Base-by-base conservation (phyloP, 176 grass and related monocot genomes). In the Cymbopogon citratus region DNA sequence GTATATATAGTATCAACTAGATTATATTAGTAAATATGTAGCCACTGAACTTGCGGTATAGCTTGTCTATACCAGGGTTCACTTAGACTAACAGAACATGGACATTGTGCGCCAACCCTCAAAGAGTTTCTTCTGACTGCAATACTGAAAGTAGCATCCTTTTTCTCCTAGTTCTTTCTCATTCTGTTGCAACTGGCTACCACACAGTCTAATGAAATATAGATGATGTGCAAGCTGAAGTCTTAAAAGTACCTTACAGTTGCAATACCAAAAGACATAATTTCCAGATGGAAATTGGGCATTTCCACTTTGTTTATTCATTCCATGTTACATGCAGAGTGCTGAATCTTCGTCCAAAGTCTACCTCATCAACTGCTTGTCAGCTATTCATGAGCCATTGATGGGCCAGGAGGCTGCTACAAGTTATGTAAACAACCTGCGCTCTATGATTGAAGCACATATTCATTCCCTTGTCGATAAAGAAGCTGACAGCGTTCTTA, bases 321-420 rank as follows among this genome's bases (percentile, higher is more conserved):
- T 90, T 26, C 48, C 21, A 59, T 85, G 56, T 74, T 43, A 78
- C 66, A 67, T 89, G 56, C 90, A 95, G 92, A 90, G 83, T 65
- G 87, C 65, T 36, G 92, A 99, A 81, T 91, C 85, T 26, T 93
- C 87, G 4, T 91, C 87, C 38, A 99, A 93, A 75, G 86, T 99
- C 43, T 99, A 91, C 87, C 88, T 99, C 80, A 93, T 99, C 82
- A 95, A 99, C 73, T 99, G 96, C 67, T 89, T 99, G 60, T 99
- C 96, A 85, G 92, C 91, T 85, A 95, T 95, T 87, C 89, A 91
- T 80, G 92, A 93, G 45, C 89, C 93, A 69, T 64, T 99, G n/a
- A 85, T 90, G 63, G 83, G 77, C 41, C 92, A 95, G 69, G 89
- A 87, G 59, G 88, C 87, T 67, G 92, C 96, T 44, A 78, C 87